Conservation (phyloP, 83 land plant species). For the Diphasiastrum complanatum region DNA sequence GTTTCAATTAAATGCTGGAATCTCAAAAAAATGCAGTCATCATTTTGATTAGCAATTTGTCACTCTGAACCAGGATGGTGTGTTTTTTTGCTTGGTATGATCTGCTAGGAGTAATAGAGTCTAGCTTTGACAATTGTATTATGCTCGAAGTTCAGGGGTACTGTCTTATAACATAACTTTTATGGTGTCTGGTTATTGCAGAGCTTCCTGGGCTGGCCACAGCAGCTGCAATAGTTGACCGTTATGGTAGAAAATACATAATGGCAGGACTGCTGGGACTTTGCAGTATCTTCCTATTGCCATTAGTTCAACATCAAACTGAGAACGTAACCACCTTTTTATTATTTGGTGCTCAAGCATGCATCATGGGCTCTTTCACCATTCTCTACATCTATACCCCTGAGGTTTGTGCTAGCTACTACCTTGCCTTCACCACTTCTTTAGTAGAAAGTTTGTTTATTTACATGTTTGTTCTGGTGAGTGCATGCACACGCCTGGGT, state of each 20-base stretch:
- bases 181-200: slow-evolving; percentile 23
- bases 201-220: slow-evolving; percentile 86
- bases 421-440: too few relatives aligned
- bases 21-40: too few relatives aligned
- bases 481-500: too few relatives aligned
- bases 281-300: slow-evolving; percentile 54
- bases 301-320: slow-evolving; percentile 48
- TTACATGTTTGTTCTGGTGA: background rate
- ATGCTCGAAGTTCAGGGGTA: too few relatives aligned
- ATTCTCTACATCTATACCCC: slow-evolving; percentile 86
- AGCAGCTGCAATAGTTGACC: slow-evolving; percentile 67
- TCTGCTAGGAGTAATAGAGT: too few relatives aligned
- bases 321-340: slow-evolving; percentile 47
- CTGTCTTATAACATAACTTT: too few relatives aligned
- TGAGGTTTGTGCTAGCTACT: slow-evolving; percentile 44
- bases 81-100: too few relatives aligned
- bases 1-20: too few relatives aligned
- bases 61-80: too few relatives aligned
- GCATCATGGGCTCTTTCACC: slow-evolving; percentile 74
- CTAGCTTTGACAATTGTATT: too few relatives aligned
- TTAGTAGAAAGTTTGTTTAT: background rate
- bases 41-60: too few relatives aligned
- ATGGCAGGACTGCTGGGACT: slow-evolving; percentile 69
- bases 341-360: slow-evolving; percentile 73
- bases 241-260: slow-evolving; percentile 66